A percentile compares a stretch with the other conserved stretches of the same genome.
phyloP scores from a whole-genome alignment of 2,329 filamentous ascomycete genomes.

The Chaetothyriales sp. region DNA sequence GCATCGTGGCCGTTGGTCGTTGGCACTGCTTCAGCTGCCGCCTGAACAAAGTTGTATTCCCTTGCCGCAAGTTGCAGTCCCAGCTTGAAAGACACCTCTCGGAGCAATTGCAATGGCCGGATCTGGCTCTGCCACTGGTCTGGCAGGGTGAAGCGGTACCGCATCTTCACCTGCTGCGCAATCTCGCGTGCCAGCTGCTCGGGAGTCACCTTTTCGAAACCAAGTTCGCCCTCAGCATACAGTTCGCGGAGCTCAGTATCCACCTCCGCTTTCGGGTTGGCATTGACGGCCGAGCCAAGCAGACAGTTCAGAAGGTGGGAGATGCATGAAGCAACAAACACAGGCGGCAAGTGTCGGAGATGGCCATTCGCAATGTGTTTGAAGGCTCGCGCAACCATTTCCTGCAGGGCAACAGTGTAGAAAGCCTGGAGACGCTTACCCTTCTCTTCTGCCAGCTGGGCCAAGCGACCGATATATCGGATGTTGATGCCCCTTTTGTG shows the following conservation, averaged over 20 bases:
- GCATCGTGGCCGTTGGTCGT: conserved; percentile 23
- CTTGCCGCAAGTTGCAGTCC: conserved; percentile 76
- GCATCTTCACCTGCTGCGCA: conserved; percentile 51
- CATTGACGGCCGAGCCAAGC: conserved; percentile 59
- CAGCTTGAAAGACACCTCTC: conserved; percentile 76
- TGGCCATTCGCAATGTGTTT: conserved; percentile 78
- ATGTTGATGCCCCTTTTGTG: conserved; percentile 97
- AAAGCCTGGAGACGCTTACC: conserved; percentile 63
- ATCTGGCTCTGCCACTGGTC: conserved; percentile 51
- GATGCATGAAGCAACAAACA: conserved; percentile 64
- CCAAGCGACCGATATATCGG: conserved; percentile 80
- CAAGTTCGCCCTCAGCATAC: conserved; percentile 68
- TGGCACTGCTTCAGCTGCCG: conserved; percentile 21
- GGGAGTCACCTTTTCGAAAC: conserved; percentile 65
- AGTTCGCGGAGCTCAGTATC: conserved; percentile 59
- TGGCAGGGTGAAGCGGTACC: conserved; percentile 63
- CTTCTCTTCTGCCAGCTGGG: conserved; percentile 49
- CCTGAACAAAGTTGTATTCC: conserved; percentile 52
- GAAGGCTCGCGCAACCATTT: conserved; percentile 91
- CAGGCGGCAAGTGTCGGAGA: conserved; percentile 61
- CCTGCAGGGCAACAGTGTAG: conserved; percentile 62
- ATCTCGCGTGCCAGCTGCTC: conserved; percentile 55
- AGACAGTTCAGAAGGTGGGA: conserved; percentile 89
- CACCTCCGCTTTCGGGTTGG: conserved; percentile 61
- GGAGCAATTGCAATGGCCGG: conserved; percentile 68